These are phyloP conservation scores for Cyberlindnera misumaiensis DNA, from an alignment of 805 yeast genomes.

Conservation along the genomic window DNA sequence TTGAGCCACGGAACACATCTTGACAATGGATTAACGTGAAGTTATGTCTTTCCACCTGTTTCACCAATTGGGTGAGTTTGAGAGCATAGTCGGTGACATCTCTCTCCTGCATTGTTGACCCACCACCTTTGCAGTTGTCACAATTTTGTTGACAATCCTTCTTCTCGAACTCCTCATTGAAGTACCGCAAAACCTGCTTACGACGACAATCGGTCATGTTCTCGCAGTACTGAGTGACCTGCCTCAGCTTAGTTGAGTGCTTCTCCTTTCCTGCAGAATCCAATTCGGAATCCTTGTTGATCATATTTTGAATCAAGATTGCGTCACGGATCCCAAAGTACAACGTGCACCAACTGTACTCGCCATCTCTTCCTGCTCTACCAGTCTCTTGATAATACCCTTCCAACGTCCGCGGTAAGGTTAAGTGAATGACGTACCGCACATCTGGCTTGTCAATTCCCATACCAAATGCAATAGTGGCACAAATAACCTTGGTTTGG, in stretches of 20 bases:
- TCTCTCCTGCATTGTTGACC: conserved; percentile 38
- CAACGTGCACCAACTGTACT: conserved; percentile 72
- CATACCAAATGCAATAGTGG: conserved; percentile 98
- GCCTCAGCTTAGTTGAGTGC: conserved; percentile 68
- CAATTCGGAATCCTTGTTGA: conserved; percentile 66
- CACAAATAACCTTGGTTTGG: conserved; percentile 74
- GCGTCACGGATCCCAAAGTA: conserved; percentile 80
- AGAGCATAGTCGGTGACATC: conserved; percentile 67
- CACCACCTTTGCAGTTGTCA: conserved; percentile 69
- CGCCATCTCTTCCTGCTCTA: conserved; percentile 96
- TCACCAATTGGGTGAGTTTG: conserved; percentile 53
- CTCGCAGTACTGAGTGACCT: conserved; percentile 88
- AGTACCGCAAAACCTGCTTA: conserved; percentile 81
- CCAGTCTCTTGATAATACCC: conserved; percentile 99
- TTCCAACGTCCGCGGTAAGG: conserved; percentile 84
- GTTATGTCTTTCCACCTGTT: conserved; percentile 44
- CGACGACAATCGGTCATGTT: conserved; percentile 87
- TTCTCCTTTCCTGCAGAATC: conserved; percentile 61
- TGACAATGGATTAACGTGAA: conserved; percentile 79
- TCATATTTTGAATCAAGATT: conserved; percentile 64
- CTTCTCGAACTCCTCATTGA: conserved; percentile 75
- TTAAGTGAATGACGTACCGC: conserved; percentile 81
- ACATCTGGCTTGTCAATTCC: conserved; percentile 98
- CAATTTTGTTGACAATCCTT: conserved; percentile 63
- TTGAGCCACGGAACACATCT: conserved; percentile 75